These are phyloP conservation scores for Fragaria ananassa DNA, from an alignment of 306 rosid genomes.

Conservation along the genomic window DNA sequence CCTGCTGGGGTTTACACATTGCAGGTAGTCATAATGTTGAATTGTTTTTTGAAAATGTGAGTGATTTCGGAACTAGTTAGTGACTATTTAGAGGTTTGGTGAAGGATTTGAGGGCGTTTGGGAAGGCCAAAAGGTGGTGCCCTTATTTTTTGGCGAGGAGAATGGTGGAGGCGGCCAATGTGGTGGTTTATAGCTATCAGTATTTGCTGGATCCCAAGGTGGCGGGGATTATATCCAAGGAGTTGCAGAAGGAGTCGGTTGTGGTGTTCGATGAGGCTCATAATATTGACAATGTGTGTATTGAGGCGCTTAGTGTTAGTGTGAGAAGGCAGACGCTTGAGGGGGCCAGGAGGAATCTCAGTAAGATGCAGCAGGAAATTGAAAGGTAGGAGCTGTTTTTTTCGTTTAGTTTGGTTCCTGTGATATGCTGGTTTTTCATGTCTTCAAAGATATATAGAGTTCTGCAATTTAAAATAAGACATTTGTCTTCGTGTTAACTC, in stretches of 20 bases:
- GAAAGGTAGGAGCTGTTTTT: constrained; percentile 60
- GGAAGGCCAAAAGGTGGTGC: constrained; percentile 91
- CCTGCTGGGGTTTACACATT: constrained; percentile 87
- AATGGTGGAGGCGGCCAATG: constrained; percentile 92
- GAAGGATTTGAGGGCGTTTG: constrained; percentile 73
- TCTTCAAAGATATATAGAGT: neutral
- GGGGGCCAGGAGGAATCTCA: constrained; percentile 87
- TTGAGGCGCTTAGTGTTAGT: constrained; percentile 95
- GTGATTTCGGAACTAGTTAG: neutral
- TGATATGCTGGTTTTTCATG: neutral
- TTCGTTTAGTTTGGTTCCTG: constrained; percentile 3
- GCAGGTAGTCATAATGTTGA: constrained; percentile 42
- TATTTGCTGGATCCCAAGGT: constrained; percentile 95
- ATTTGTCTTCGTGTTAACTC: neutral
- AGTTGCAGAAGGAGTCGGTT: constrained; percentile 91
- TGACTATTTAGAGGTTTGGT: neutral
- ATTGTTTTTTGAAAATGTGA: neutral
- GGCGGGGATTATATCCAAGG: constrained; percentile 88
- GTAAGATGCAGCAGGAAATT: constrained; percentile 77
- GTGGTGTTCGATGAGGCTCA: constrained; percentile 98
- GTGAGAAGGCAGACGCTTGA: constrained; percentile 96
- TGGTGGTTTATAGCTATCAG: constrained; percentile 90
- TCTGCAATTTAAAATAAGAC: neutral
- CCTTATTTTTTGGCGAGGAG: constrained; percentile 90
- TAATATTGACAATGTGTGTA: constrained; percentile 90